These are phyloP conservation scores for Hyaloscypha variabilis DNA, from an alignment of 495 filamentous ascomycete species.

Conservation along the genomic window DNA sequence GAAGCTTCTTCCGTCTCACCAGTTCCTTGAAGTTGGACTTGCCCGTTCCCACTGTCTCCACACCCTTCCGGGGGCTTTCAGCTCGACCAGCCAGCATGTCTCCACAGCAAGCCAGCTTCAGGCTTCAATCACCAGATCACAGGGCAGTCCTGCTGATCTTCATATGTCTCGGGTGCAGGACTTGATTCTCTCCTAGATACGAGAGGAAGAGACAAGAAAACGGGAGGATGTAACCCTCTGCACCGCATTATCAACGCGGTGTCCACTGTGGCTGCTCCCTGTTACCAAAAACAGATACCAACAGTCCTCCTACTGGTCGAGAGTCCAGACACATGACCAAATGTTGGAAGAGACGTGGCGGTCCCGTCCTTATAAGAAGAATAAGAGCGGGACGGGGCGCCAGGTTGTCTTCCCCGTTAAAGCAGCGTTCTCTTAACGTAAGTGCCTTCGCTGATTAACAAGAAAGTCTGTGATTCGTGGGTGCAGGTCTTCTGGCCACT, in stretches of 20 bases:
- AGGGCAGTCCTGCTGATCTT: not conserved
- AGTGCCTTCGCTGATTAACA: too few relatives aligned
- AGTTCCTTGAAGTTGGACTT: too few relatives aligned
- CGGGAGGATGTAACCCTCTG: too few relatives aligned
- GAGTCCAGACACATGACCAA: not conserved
- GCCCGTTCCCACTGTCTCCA: not conserved
- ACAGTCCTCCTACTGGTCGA: not conserved
- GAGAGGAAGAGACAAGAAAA: not conserved
- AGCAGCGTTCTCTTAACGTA: not conserved
- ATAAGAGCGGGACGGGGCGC: not conserved
- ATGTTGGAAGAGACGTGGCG: not conserved
- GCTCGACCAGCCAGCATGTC: not conserved
- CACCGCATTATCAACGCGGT: too few relatives aligned
- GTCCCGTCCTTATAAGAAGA: too few relatives aligned
- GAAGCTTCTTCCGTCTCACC: not conserved
- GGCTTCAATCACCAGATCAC: not conserved
- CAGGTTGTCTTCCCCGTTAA: not conserved
- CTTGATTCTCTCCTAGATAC: not conserved
- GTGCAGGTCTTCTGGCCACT: too few relatives aligned
- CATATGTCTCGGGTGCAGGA: not conserved
- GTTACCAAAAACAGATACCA: not conserved
- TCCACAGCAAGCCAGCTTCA: not conserved
- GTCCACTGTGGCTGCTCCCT: not conserved
- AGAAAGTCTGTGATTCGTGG: too few relatives aligned
- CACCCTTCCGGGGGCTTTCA: not conserved